phyloP scores from a whole-genome alignment of 192 early-diverging fungal species.

The Chytriomyces hyalinus region DNA sequence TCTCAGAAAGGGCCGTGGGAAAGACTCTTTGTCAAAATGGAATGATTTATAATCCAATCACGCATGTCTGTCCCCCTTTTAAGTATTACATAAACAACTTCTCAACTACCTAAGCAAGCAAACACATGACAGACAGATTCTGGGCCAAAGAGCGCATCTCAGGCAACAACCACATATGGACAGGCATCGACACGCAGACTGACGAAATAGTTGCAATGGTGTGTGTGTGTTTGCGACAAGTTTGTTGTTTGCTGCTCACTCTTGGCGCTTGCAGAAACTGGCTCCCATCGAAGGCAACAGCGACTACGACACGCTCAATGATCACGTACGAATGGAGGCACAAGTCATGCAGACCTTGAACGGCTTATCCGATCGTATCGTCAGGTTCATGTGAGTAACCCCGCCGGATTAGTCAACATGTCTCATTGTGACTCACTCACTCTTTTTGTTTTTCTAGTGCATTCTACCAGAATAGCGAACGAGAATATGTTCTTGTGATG shows the following conservation, averaged over 20 bases:
- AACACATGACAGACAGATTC: background rate
- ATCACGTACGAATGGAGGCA: constrained; percentile 16
- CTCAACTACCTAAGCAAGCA: background rate
- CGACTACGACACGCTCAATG: background rate
- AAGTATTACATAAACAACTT: too few species aligned
- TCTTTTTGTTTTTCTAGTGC: background rate
- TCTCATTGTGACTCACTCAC: background rate
- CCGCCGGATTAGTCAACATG: background rate
- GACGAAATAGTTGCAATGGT: constrained; percentile 16
- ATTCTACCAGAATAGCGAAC: constrained; percentile 13
- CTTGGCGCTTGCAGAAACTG: background rate
- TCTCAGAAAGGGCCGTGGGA: too few species aligned
- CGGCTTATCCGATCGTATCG: background rate
- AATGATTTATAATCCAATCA: too few species aligned
- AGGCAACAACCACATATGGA: background rate
- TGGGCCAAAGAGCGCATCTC: background rate
- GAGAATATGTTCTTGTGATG: constrained; percentile 28
- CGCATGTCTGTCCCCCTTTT: too few species aligned
- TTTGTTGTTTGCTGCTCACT: background rate
- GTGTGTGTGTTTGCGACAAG: background rate
- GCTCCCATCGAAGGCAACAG: constrained; percentile 4
- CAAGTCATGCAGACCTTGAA: constrained; percentile 10
- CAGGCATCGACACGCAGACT: constrained; percentile 13
- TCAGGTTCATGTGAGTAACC: background rate
- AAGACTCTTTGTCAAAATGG: too few species aligned